These are phyloP conservation scores for Raddia guianensis DNA, from an alignment of 176 grass and related monocot genomes.

Conservation along the genomic window DNA sequence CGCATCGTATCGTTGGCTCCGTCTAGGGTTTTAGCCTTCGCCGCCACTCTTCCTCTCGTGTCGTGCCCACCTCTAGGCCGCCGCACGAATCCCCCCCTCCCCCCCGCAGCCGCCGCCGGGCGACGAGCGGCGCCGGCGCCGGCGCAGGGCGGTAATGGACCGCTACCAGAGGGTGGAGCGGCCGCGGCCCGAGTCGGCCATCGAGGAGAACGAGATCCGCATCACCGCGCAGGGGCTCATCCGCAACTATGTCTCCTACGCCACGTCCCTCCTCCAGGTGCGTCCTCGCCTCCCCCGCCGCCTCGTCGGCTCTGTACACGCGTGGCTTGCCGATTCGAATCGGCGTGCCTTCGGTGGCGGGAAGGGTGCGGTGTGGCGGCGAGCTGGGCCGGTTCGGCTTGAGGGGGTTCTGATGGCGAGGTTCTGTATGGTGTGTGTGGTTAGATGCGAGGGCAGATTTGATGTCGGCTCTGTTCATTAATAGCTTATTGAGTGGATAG, in stretches of 20 bases:
- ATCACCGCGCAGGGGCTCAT: slow-evolving; percentile 86
- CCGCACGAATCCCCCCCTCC: slow-evolving; percentile 33
- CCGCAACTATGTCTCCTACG: slow-evolving; percentile 78
- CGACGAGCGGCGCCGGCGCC: slow-evolving; percentile 34
- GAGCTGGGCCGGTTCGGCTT: not conserved
- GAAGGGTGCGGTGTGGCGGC: not conserved
- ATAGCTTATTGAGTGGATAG: not conserved
- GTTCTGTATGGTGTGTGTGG: not conserved
- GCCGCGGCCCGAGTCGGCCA: slow-evolving; percentile 76
- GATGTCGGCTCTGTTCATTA: not conserved
- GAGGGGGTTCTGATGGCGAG: slow-evolving; percentile 7
- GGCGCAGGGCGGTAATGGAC: slow-evolving; percentile 61
- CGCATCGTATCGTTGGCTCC: slow-evolving; percentile 47
- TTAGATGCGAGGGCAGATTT: not conserved
- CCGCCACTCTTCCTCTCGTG: slow-evolving; percentile 12
- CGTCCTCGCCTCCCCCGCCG: not conserved
- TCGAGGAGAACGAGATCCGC: slow-evolving; percentile 96
- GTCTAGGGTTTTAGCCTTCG: slow-evolving; percentile 79
- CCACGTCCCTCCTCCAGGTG: slow-evolving; percentile 66
- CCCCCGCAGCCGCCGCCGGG: slow-evolving; percentile 10
- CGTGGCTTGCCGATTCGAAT: not conserved
- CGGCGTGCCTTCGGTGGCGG: not conserved
- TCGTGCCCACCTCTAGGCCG: not conserved
- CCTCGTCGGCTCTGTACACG: not conserved
- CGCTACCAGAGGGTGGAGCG: slow-evolving; percentile 92